Evolutionary conservation across 768 basidiomycete species (phyloP), one percentile per base, ranked within the genome.

Genomic region (Agaricus blazei): DNA sequence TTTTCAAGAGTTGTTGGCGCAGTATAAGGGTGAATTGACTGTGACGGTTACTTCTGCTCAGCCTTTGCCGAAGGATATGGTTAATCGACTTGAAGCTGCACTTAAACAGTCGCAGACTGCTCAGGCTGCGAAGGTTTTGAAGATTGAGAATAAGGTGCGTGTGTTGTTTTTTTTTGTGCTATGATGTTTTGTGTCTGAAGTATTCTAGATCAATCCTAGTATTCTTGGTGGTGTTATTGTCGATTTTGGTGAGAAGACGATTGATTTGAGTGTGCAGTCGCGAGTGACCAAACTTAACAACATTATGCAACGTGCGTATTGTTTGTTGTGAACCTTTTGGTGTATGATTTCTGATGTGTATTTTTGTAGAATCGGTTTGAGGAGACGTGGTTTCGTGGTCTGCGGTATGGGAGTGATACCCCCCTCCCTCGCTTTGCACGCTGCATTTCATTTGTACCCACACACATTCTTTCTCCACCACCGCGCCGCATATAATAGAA

Each of bases 161-260:
- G 2, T 2, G 42, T 26, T 58, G 40, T 34, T 19, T 27, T 19
- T 27, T 57, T 40, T 40, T 50, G 26, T 14, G 41, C 3, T 28
- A 2, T 41, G 23, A 4, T 34, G n/a, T 15, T 11, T 42, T 14
- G 34, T 34, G 41, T 51, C n/a, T 1, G 41, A 40, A 47, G 15
- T 2, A 31, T 34, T 40, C 26, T 58, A 96, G 93, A 89, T 98
- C 66, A 94, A 98, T 77, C 85, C 93, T 43, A 75, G 83, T n/a
- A 76, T 98, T 55, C 73, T 98, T 59, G 97, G 96, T 56, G 97
- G 97, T 49, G 70, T 98, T 57, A 80, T 98, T 58, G 87, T 99
- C 48, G 97, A 99, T 75, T 93, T 99, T 67, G 96, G 94, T 60
- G 97, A 98, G 78, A 96, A 96, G 79, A 93, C 93, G 51, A 89